Base-by-base conservation (phyloP, 2,329 filamentous ascomycete genomes). In the Teratosphaeria destructans region DNA sequence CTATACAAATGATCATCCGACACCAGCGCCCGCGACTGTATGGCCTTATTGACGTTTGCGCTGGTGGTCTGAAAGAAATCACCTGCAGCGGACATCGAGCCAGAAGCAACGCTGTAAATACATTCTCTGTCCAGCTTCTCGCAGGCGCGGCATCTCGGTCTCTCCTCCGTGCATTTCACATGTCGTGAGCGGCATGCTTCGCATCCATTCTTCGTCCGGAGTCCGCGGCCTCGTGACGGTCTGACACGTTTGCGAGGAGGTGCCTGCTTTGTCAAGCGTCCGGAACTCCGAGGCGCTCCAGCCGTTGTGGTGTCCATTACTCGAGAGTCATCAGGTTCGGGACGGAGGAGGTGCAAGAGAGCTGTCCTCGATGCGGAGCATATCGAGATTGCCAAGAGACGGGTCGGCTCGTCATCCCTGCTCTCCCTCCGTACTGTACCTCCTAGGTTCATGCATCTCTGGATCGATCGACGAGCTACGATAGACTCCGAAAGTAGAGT, bases 111-210 rank as follows among this genome's bases (percentile, higher is more conserved):
- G 16, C 37, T 39, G 66, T 75, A 76, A 19, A 72, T 61, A 63
- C 75, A 78, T 57, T 72, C 70, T 60, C 73, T 72, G 52, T 72
- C 68, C 43, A 70, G 71, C 61, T 76, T 77, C 39, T 67, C 62
- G 63, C 75, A 78, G 65, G 71, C 73, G 35, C 70, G 67, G 63
- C 76, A 77, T 27, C 67, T 67, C 23, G 74, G 76, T 60, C 71
- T 72, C 52, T 66, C 68, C 67, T 79, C 77, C 60, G 77, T 76
- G 64, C 77, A 79, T 68, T 79, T 80, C 64, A 79, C 75, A 60
- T 77, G 73, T 59, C 78, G 70, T 60, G 73, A 73, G 55, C 77
- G 75, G 64, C 77, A 79, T 14, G 34, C 23, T 67, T 59, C 68
- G 67, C 62, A 61, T 59, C 76, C 76, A 57, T 76, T 78, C 43